Conservation (phyloP, 495 filamentous ascomycete genomes). For the Tirmania nivea region DNA sequence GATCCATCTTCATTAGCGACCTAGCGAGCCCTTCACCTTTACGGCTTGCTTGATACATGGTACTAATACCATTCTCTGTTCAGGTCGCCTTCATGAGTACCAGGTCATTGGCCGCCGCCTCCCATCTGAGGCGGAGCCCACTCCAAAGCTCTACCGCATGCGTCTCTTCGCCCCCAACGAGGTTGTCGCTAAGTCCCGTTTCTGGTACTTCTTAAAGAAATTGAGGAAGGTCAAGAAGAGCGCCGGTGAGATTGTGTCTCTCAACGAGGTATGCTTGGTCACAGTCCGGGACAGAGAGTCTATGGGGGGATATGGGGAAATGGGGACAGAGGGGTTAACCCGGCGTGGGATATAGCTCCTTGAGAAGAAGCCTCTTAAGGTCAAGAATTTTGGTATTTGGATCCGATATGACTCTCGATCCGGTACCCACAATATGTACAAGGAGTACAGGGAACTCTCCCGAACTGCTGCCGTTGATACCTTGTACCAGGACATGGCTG, state of each 20-base stretch:
- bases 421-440: slow-evolving; percentile 99
- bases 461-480: slow-evolving; percentile 84
- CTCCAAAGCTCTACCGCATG: slow-evolving; percentile 98
- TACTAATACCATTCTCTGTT: too few species aligned
- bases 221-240: slow-evolving; percentile 99
- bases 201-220: slow-evolving; percentile 99
- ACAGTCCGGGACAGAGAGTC: background rate
- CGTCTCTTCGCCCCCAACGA: slow-evolving; percentile 95
- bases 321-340: background rate
- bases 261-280: slow-evolving; percentile 62
- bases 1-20: too few species aligned
- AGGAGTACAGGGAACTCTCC: slow-evolving; percentile 98
- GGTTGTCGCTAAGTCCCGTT: slow-evolving; percentile 94
- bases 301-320: background rate
- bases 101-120: slow-evolving; percentile 99
- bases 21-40: too few species aligned
- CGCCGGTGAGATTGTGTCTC: slow-evolving; percentile 91
- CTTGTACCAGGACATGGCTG: slow-evolving; percentile 98
- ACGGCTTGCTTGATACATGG: too few species aligned
- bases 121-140: slow-evolving; percentile 84
- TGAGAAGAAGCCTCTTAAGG: slow-evolving; percentile 95
- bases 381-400: slow-evolving; percentile 99
- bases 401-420: slow-evolving; percentile 99
- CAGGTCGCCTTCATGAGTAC: slow-evolving; percentile 83
- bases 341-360: slow-evolving; percentile 39